Conservation (phyloP, 768 basidiomycete genomes). For the Suillus brevipes region DNA sequence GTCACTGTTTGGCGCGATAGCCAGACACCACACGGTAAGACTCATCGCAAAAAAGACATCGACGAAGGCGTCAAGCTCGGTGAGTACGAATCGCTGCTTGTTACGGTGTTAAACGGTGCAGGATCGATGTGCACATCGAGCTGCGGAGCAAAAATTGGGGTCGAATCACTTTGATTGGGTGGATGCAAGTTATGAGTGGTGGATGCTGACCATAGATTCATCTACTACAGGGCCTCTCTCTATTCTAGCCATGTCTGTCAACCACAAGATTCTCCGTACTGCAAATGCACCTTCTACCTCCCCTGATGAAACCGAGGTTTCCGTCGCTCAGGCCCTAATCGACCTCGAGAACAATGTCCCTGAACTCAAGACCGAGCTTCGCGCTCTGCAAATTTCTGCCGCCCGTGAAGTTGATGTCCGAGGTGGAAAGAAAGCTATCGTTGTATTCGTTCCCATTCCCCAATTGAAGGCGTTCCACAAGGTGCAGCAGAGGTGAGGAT, state of each 20-base stretch:
- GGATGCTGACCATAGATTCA: conserved; percentile 44
- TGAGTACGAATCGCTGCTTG: conserved; percentile 51
- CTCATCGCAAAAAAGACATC: conserved; percentile 32
- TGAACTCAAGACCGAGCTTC: conserved; percentile 96
- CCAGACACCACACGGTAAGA: conserved; percentile 12
- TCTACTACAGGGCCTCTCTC: conserved; percentile 19
- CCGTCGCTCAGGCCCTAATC: conserved; percentile 91
- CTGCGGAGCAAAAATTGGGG: conserved; percentile 17
- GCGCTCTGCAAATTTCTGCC: conserved; percentile 94
- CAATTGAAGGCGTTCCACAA: conserved; percentile 99
- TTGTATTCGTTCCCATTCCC: conserved; percentile 96
- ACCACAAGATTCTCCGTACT: conserved; percentile 90
- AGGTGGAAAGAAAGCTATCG: conserved; percentile 99
- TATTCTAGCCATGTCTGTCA: conserved; percentile 59
- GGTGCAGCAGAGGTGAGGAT: conserved; percentile 82
- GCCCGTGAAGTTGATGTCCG: conserved; percentile 99
- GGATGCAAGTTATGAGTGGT: conserved; percentile 47
- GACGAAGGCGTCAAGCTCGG: conserved; percentile 66
- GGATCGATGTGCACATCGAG: conserved; percentile 24
- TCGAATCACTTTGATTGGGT: conserved; percentile 42
- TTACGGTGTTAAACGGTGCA: conserved; percentile 12
- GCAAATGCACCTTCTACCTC: conserved; percentile 91
- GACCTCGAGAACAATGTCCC: conserved; percentile 99
- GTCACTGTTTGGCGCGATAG: conserved; percentile 30
- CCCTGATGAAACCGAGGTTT: conserved; percentile 89